phyloP scores from a whole-genome alignment of 768 basidiomycete genomes.

The Tricholoma flavovirens region DNA sequence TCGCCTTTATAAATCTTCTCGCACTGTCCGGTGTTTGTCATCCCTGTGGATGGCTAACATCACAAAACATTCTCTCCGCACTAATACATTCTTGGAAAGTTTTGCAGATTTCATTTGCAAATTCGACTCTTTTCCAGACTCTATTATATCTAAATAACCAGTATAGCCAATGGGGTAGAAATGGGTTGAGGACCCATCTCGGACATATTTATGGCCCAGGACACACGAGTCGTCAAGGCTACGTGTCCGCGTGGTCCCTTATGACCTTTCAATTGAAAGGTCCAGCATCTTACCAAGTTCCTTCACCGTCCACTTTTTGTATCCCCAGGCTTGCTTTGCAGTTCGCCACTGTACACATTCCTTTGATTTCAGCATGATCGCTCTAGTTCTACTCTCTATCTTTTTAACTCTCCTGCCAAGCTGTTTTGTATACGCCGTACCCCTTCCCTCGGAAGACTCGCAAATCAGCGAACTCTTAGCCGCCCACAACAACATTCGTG shows the following conservation, averaged over 20 bases:
- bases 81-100: background rate
- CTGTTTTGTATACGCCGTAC: background rate
- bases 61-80: background rate
- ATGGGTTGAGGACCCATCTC: too few relatives aligned
- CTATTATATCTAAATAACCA: too few relatives aligned
- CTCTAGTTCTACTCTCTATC: background rate
- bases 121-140: too few relatives aligned
- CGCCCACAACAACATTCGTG: constrained; percentile 46
- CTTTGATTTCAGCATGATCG: background rate
- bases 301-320: background rate
- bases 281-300: background rate
- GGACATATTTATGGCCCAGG: background rate
- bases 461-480: constrained; percentile 32
- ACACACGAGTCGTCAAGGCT: background rate
- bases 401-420: background rate
- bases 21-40: constrained; percentile 9
- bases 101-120: background rate
- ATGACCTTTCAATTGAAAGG: too few relatives aligned
- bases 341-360: background rate
- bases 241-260: background rate
- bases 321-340: background rate
- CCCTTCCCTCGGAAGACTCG: constrained; percentile 10
- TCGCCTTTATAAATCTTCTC: constrained; percentile 62
- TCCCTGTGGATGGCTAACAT: background rate
- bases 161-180: too few relatives aligned